phyloP scores from a whole-genome alignment of 176 grass and related monocot species.

The Puya raimondii region DNA sequence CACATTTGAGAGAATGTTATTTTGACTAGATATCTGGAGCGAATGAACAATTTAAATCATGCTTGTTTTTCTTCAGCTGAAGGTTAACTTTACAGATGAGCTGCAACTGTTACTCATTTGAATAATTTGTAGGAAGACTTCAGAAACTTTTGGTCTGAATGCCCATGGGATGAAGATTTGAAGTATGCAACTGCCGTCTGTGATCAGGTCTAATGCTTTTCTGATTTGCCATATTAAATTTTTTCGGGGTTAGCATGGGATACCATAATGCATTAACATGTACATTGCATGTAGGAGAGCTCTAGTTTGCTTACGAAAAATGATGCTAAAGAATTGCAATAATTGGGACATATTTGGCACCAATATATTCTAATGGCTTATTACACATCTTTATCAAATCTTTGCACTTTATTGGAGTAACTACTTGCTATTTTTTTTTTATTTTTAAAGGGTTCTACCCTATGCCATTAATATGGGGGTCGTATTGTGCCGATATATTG shows the following conservation, averaged over 20 bases:
- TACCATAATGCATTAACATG: not conserved
- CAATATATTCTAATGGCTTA: not conserved
- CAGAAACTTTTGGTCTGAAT: slow-evolving; percentile 96
- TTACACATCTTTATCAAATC: no score
- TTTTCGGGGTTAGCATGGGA: not conserved
- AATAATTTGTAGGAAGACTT: slow-evolving; percentile 75
- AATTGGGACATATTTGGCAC: not conserved
- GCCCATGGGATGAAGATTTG: slow-evolving; percentile 96
- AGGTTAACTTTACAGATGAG: not conserved
- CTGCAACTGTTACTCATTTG: not conserved
- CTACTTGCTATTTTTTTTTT: no score
- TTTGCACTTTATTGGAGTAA: no score
- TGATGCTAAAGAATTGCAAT: not conserved
- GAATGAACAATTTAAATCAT: no score
- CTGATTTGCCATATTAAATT: not conserved
- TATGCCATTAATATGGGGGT: no score
- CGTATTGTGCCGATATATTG: no score
- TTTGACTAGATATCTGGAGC: no score
- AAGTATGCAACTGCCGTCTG: slow-evolving; percentile 77
- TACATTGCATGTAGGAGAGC: not conserved
- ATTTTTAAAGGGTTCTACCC: no score
- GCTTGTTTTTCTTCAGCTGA: not conserved
- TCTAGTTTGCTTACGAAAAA: not conserved
- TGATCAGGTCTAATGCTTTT: slow-evolving; percentile 51
- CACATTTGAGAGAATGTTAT: no score